Percentiles rank a stretch among this genome's conserved stretches.
These are phyloP conservation scores for Venturia effusa DNA, from an alignment of 2,329 filamentous ascomycete species.

Conservation along the genomic window DNA sequence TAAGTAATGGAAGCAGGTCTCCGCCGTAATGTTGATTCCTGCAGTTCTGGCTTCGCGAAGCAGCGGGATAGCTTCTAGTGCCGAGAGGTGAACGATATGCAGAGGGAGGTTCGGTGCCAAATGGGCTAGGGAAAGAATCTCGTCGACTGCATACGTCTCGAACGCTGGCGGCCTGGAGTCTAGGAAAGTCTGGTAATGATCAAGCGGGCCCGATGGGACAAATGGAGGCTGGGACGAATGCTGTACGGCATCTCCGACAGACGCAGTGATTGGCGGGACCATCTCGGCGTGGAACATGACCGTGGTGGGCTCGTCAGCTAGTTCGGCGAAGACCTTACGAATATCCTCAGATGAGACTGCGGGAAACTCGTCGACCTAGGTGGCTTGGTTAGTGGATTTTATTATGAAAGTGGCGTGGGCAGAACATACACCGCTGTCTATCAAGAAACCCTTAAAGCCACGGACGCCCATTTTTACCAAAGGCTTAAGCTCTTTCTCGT, in stretches of 20 bases:
- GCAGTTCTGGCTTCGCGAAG: conserved; percentile 59
- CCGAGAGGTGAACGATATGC: conserved; percentile 89
- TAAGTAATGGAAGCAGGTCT: conserved; percentile 94
- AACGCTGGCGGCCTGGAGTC: conserved; percentile 80
- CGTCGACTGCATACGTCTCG: conserved; percentile 80
- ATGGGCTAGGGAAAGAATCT: conserved; percentile 73
- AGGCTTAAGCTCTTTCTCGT: conserved; percentile 64
- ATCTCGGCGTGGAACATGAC: conserved; percentile 99
- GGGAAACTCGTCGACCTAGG: conserved; percentile 85
- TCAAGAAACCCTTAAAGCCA: conserved; percentile 96
- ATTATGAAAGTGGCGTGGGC: neutral
- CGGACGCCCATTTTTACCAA: conserved; percentile 78
- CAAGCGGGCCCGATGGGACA: conserved; percentile 59
- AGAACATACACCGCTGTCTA: conserved; percentile 77
- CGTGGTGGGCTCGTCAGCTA: conserved; percentile 74
- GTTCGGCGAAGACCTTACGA: conserved; percentile 63
- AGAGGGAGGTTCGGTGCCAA: conserved; percentile 72
- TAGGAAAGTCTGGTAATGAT: conserved; percentile 80
- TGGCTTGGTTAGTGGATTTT: conserved; percentile 8
- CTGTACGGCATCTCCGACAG: conserved; percentile 68
- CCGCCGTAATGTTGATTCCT: conserved; percentile 80
- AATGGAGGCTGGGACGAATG: conserved; percentile 53
- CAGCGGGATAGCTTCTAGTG: conserved; percentile 76
- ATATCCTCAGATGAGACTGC: conserved; percentile 77
- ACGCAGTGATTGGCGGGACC: conserved; percentile 76